These are phyloP conservation scores for Aspergillus neoniger DNA, from an alignment of 2,329 filamentous ascomycete species.

Conservation along the genomic window DNA sequence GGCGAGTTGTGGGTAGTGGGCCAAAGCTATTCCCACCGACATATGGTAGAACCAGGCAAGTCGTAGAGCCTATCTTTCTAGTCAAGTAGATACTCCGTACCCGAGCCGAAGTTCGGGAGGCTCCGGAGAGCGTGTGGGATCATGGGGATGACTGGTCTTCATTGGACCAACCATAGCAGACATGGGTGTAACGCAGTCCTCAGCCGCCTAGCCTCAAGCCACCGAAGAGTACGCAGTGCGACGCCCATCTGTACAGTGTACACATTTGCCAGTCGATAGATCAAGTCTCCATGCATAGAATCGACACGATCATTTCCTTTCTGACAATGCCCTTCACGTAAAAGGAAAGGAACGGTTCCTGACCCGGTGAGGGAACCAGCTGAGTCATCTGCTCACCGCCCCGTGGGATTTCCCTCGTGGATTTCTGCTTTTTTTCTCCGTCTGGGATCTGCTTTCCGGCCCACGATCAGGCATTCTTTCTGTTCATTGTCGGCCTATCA, in stretches of 20 bases:
- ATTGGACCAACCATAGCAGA: neutral
- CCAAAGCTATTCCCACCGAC: neutral
- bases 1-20: neutral
- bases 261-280: too few species aligned
- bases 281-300: neutral
- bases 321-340: neutral
- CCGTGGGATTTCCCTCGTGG: neutral
- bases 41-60: neutral
- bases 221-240: too few species aligned
- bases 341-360: neutral
- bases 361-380: neutral
- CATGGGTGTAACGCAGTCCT: neutral
- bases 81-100: neutral
- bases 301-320: neutral
- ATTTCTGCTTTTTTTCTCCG: constrained; percentile 3
- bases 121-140: constrained; percentile 3
- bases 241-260: too few species aligned
- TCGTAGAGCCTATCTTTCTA: too few species aligned
- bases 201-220: neutral
- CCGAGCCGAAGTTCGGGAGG: constrained; percentile 4
- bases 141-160: neutral
- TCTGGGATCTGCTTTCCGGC: neutral
- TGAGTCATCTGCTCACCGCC: constrained; percentile 5
- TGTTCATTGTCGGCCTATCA: neutral
- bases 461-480: neutral